Evolutionary conservation across 2,329 filamentous ascomycete genomes (phyloP).

Genomic region (Domatiomyces catenatus): DNA sequence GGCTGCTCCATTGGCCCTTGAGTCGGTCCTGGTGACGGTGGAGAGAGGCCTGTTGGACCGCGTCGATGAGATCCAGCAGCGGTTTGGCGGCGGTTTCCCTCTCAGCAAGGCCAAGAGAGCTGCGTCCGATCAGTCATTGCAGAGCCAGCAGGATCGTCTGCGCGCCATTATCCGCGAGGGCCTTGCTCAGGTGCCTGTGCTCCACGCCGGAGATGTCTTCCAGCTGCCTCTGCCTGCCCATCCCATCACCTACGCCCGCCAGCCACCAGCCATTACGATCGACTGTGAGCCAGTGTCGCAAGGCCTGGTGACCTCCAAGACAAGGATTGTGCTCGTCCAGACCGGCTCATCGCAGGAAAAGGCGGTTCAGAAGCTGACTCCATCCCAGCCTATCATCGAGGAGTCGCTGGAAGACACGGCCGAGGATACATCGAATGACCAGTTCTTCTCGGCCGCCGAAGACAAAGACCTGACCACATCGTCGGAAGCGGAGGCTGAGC

Average conservation of each 20-base stretch:
- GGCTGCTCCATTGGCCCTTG: conserved; percentile 61
- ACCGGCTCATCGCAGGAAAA: conserved; percentile 29
- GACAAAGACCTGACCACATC: conserved; percentile 40
- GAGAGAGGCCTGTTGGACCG: conserved; percentile 67
- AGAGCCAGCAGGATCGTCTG: conserved; percentile 10
- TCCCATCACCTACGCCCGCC: conserved; percentile 69
- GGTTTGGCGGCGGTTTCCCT: conserved; percentile 50
- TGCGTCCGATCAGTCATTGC: conserved; percentile 2
- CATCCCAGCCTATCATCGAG: conserved; percentile 40
- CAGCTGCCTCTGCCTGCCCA: conserved; percentile 63
- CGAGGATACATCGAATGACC: conserved; percentile 74
- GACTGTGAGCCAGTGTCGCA: conserved; percentile 93
- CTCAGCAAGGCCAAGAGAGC: conserved; percentile 14
- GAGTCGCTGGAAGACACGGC: conserved; percentile 45
- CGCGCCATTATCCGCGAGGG: conserved; percentile 53
- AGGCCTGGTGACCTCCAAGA: conserved; percentile 59
- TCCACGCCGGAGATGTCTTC: conserved; percentile 72
- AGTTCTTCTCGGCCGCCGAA: conserved; percentile 84
- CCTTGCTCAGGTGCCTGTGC: conserved; percentile 54
- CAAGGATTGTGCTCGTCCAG: conserved; percentile 64
- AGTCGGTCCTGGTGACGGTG: conserved; percentile 73
- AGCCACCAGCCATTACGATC: conserved; percentile 72
- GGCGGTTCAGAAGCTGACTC: conserved; percentile 29
- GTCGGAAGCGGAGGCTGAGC: conserved; percentile 38
- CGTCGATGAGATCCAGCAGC: conserved; percentile 68